Conservation (phyloP, 306 rosid species). For the Gillenia trifoliata region DNA sequence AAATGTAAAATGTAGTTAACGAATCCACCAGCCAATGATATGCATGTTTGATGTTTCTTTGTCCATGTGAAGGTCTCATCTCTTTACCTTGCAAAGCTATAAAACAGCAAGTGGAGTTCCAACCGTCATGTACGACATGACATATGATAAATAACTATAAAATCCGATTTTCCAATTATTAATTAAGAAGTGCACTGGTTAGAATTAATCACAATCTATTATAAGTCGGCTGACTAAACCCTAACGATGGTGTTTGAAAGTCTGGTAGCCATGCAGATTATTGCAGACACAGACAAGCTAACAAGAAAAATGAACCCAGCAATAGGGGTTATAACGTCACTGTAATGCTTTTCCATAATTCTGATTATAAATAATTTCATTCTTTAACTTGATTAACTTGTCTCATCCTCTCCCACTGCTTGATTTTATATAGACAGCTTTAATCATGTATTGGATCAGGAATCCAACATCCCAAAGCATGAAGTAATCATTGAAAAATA, state of each 20-base stretch:
- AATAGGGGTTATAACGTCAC: slow-evolving; percentile 5
- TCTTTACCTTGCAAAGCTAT: too few relatives aligned
- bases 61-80: too few relatives aligned
- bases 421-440: background rate
- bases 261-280: background rate
- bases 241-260: background rate
- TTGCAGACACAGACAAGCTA: background rate
- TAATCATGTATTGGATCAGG: background rate
- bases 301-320: background rate
- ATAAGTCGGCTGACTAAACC: background rate
- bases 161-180: background rate
- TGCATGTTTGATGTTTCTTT: too few relatives aligned
- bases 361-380: background rate
- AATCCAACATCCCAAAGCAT: background rate
- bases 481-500: background rate
- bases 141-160: background rate
- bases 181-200: background rate
- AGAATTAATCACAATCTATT: background rate
- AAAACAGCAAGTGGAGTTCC: too few relatives aligned
- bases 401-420: background rate
- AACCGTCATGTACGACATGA: background rate
- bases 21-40: too few relatives aligned
- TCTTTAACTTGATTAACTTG: background rate
- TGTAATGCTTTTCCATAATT: background rate
- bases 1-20: too few relatives aligned